These are phyloP conservation scores for Komagataella ulmi DNA, from an alignment of 805 yeast genomes.

Conservation along the genomic window DNA sequence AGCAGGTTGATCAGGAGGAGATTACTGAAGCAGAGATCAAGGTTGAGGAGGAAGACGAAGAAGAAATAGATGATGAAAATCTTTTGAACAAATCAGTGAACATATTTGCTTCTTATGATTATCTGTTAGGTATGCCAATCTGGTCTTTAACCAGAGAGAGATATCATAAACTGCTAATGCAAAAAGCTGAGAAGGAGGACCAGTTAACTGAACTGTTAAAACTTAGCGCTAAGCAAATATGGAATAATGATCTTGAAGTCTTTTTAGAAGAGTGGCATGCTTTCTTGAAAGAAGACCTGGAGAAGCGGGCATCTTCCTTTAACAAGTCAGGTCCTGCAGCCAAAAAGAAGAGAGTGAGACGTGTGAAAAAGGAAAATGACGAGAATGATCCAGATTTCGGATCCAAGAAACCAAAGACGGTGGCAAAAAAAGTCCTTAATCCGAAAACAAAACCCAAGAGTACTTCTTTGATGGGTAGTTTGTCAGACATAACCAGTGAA, in stretches of 20 bases:
- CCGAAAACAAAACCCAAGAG: not conserved
- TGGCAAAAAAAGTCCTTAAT: constrained; percentile 1
- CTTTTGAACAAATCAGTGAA: constrained; percentile 30
- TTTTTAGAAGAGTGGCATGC: constrained; percentile 55
- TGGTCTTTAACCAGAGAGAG: constrained; percentile 90
- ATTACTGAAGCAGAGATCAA: constrained; percentile 23
- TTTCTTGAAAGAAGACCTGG: constrained; percentile 54
- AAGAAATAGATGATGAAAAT: constrained; percentile 18
- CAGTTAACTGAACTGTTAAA: constrained; percentile 57
- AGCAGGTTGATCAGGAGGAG: constrained; percentile 19
- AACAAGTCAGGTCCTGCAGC: constrained; percentile 16
- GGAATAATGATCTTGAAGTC: constrained; percentile 73
- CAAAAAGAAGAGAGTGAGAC: constrained; percentile 21
- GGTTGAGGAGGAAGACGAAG: constrained; percentile 29
- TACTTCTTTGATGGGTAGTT: not conserved
- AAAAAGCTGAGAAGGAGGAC: constrained; percentile 56
- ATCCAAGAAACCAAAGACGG: constrained; percentile 7
- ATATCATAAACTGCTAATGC: constrained; percentile 65
- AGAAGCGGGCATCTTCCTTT: constrained; percentile 37
- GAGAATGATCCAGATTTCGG: constrained; percentile 6
- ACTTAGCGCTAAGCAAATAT: constrained; percentile 72
- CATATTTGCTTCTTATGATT: constrained; percentile 61
- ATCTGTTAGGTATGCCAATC: constrained; percentile 80
- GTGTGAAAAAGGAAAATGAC: constrained; percentile 17
- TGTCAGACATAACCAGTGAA: not conserved